A percentile compares a stretch with the other conserved stretches of the same genome.
Conservation (phyloP, 2,329 filamentous ascomycete species). For the Fusarium cyanostomum region DNA sequence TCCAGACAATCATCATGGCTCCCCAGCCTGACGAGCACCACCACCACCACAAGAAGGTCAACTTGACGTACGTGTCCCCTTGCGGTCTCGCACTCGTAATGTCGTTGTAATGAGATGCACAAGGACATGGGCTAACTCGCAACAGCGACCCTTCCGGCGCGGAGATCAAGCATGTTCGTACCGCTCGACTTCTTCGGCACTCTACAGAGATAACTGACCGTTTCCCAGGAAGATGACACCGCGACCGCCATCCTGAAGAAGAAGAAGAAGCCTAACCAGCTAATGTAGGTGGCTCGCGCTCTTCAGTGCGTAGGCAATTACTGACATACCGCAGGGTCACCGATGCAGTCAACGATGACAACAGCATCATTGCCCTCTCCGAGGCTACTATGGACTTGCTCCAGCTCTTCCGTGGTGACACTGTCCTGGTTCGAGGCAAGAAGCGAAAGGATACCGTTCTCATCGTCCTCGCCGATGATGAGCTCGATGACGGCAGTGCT, state of each 20-base stretch:
- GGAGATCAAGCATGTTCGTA: conserved; percentile 81
- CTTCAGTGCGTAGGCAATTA: conserved; percentile 16
- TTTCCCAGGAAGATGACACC: conserved; percentile 80
- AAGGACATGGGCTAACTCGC: conserved; percentile 49
- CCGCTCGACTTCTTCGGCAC: conserved; percentile 27
- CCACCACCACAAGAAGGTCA: conserved; percentile 75
- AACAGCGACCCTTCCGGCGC: conserved; percentile 86
- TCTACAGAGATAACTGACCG: conserved; percentile 47
- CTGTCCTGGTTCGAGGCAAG: conserved; percentile 97
- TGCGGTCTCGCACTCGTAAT: neutral
- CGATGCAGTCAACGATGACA: conserved; percentile 98
- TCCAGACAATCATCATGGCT: conserved; percentile 68
- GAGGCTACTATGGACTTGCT: conserved; percentile 99
- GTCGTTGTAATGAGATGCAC: neutral
- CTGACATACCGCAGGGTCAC: conserved; percentile 76
- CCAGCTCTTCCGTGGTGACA: conserved; percentile 98
- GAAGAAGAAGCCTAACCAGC: conserved; percentile 99
- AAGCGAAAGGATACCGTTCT: conserved; percentile 99
- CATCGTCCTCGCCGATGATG: conserved; percentile 96
- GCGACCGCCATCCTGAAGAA: conserved; percentile 98
- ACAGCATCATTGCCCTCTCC: conserved; percentile 97
- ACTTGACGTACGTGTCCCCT: conserved; percentile 72
- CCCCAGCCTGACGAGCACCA: conserved; percentile 67
- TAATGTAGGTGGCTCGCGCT: conserved; percentile 74
- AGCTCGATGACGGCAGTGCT: conserved; percentile 95